These are phyloP conservation scores for Firmiana major DNA, from an alignment of 345 rosid species.

Conservation along the genomic window DNA sequence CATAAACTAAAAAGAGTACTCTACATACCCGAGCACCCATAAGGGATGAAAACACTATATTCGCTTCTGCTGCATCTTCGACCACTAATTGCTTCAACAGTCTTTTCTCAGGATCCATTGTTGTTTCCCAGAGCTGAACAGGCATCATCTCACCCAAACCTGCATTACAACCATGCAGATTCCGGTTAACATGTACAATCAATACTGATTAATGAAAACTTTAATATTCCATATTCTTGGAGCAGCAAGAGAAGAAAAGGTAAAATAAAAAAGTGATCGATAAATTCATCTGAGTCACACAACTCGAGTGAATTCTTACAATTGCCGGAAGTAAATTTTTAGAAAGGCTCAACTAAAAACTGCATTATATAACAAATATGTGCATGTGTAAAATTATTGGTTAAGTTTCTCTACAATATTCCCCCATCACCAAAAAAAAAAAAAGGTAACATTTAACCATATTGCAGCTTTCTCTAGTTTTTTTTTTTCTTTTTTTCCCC, in stretches of 20 bases:
- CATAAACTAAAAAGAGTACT: background rate
- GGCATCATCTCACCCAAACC: conserved; percentile 99
- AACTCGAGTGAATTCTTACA: background rate
- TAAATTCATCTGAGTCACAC: background rate
- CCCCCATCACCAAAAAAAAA: background rate
- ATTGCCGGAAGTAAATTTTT: background rate
- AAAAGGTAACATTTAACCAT: background rate
- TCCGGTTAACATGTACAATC: background rate
- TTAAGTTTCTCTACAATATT: background rate
- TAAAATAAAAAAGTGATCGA: background rate
- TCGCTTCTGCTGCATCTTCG: conserved; percentile 80
- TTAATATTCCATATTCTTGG: background rate
- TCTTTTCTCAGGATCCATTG: conserved; percentile 84
- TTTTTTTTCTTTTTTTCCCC: background rate
- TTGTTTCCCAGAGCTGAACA: conserved; percentile 92
- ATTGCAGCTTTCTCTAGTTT: background rate
- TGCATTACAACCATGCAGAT: conserved; percentile 24
- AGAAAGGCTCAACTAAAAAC: background rate
- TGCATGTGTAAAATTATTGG: background rate
- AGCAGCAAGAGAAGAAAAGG: background rate
- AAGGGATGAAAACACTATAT: conserved; percentile 71
- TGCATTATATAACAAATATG: background rate
- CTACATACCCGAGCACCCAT: conserved; percentile 91
- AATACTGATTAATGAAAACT: background rate
- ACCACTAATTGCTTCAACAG: conserved; percentile 74